Percentiles rank a stretch among this genome's conserved stretches.
Evolutionary conservation across 371 early-diverging fungal genomes (phyloP).

Genomic region (Actinomortierella wolfii): DNA sequence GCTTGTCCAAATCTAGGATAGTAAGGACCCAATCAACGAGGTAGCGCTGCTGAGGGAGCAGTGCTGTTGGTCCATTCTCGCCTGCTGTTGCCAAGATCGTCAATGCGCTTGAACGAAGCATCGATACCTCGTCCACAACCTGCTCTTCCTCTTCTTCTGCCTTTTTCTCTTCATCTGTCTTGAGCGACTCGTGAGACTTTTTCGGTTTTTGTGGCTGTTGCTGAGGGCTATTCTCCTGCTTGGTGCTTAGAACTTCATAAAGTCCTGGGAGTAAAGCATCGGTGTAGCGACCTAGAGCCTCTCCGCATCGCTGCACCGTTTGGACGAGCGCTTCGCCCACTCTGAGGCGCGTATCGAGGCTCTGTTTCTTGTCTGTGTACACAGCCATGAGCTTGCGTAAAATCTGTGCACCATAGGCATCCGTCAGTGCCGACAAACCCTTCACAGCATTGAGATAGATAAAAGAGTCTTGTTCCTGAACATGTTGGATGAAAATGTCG

Average conservation of each 20-base stretch:
- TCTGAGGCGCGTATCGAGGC: slow-evolving; percentile 77
- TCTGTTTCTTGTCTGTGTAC: slow-evolving; percentile 57
- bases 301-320: slow-evolving; percentile 81
- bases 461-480: slow-evolving; percentile 78
- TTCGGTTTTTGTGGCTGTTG: no score
- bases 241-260: slow-evolving; percentile 61
- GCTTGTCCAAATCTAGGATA: slow-evolving; percentile 67
- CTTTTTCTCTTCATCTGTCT: background rate
- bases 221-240: slow-evolving; percentile 13
- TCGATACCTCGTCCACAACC: slow-evolving; percentile 22
- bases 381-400: slow-evolving; percentile 66
- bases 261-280: slow-evolving; percentile 68
- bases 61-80: slow-evolving; percentile 73
- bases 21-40: slow-evolving; percentile 70
- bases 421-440: slow-evolving; percentile 80
- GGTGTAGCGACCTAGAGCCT: slow-evolving; percentile 77
- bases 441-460: slow-evolving; percentile 90
- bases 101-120: slow-evolving; percentile 65
- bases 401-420: slow-evolving; percentile 73
- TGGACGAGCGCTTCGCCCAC: slow-evolving; percentile 89
- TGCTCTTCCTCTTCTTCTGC: slow-evolving; percentile 10
- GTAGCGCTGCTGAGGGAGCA: slow-evolving; percentile 66
- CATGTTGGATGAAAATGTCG: slow-evolving; percentile 75
- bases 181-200: background rate
- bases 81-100: slow-evolving; percentile 76